Evolutionary conservation across 768 basidiomycete species (phyloP), one percentile per base, ranked within the genome.

Genomic region (Podaxis carcinomalis): DNA sequence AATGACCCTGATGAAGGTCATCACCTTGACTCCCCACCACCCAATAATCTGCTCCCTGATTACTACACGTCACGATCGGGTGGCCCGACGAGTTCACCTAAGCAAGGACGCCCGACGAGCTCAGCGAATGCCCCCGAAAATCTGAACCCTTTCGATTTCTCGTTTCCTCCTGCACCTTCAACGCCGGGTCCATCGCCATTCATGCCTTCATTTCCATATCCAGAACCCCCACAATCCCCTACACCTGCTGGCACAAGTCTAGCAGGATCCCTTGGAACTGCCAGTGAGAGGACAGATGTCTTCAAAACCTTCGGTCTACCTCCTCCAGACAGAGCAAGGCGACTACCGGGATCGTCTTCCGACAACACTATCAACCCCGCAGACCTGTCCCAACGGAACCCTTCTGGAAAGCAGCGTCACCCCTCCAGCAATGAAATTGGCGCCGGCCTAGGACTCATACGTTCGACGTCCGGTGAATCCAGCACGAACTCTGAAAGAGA

Each of bases 161-260:
- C 75, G 51, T 84, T 83, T 65, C 72, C 78, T 32, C 81, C 81
- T 11, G 74, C 78, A n/a, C 71, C 82, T 9, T 80, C 83, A 32
- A 84, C 83, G 4, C 80, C 83, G n/a, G 77, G 74, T 16, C 75
- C 79, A 56, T 68, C 71, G 27, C 67, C 79, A 69, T 77, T 77
- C 67, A 67, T 80, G 73, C 71, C 78, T 11, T 75, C 68, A 57
- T 80, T 80, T 63, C 78, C 80, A 21, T 82, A 79, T 69, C 83
- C 83, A 6, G 83, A 85, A 67, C 77, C 82, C 16, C 83, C 84
- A 4, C 79, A 80, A 60, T 85, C 84, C 5, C 86, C 86, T 16
- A 79, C 84, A 1, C 85, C 86, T 5, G 74, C 76, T 25, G 74
- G 77, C 46, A 62, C 70, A 27, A 72, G 68, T 47, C 35, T 68